phyloP scores from a whole-genome alignment of 2,329 filamentous ascomycete species.

The Pseudogymnoascus sp. region DNA sequence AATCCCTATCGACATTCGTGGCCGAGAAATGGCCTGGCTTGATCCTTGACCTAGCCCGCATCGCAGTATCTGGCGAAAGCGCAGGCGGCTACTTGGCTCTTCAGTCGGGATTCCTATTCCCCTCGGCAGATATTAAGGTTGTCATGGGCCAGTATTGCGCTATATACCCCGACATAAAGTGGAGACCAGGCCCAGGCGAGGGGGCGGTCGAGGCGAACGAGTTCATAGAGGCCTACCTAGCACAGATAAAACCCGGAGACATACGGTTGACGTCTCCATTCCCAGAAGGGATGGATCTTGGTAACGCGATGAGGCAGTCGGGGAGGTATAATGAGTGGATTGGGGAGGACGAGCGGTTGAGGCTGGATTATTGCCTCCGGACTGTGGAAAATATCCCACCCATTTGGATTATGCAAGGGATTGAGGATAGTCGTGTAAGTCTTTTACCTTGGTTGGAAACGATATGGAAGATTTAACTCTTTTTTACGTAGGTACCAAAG shows the following conservation, averaged over 20 bases:
- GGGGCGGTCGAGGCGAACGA: background rate
- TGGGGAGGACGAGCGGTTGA: background rate
- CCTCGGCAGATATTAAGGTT: background rate
- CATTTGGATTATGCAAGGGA: background rate
- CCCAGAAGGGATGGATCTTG: background rate
- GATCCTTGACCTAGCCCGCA: background rate
- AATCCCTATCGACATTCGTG: background rate
- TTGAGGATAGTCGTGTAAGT: background rate
- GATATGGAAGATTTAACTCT: background rate
- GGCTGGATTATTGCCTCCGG: background rate
- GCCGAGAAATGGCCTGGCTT: background rate
- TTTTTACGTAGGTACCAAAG: background rate
- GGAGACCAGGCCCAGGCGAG: background rate
- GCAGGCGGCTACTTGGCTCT: conserved; percentile 20
- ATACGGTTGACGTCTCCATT: background rate
- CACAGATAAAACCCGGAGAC: background rate
- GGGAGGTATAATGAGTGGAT: background rate
- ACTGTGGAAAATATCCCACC: background rate
- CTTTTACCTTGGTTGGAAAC: background rate
- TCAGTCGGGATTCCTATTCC: conserved; percentile 14
- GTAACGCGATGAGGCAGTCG: background rate
- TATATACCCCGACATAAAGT: background rate
- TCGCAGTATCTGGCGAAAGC: conserved; percentile 10
- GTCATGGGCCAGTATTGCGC: background rate
- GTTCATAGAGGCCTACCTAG: background rate